Evolutionary conservation across 2,329 filamentous ascomycete genomes (phyloP), one percentile per base, ranked within the genome.

Genomic region (Trichophyton rubrum): DNA sequence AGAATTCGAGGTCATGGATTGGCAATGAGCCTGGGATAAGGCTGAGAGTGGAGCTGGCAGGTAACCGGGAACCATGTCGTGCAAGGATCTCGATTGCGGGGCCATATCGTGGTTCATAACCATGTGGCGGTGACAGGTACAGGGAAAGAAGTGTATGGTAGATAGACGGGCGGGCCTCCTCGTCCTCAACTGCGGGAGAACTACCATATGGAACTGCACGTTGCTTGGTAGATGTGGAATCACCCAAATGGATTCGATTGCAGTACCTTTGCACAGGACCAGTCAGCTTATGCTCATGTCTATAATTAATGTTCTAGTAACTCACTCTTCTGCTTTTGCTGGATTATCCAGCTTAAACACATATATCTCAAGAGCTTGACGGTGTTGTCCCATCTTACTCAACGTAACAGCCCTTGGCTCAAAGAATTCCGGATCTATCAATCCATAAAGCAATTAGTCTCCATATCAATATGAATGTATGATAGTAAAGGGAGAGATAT

Each of bases 281-380:
- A 56, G 30, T 45, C 40, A 13, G 55, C 79, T 85, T 63, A 38
- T 7, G 22, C 1, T 8, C 43, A 47, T 47, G 22, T 24, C 17
- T 9, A 47, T 24, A 30, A 30, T 30, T 30, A 30, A 30, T 9
- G 9, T 11, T 11, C 20, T 24, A n/a, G 40, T n/a, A 53, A 57
- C 64, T 61, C 77, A 96, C 86, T 96, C 90, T 81, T 99, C 93
- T 35, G 93, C 93, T 74, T 96, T 97, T 11, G 77, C 78, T 64
- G 89, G 92, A 71, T 96, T 87, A 66, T 88, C 78, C 72, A 99
- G 83, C 72, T 92, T 93, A 75, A 96, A 99, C 30, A 97, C 92
- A 71, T 96, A 99, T 59, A 99, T 96, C 70, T 93, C 88, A n/a
- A 99, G 77, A 0, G 93, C 93, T 74, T 97, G 90, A 70, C 90